Percentiles rank a stretch among this genome's conserved stretches.
These are phyloP conservation scores for Ehretia macrophylla DNA, from an alignment of 257 asterid species.

Conservation along the genomic window DNA sequence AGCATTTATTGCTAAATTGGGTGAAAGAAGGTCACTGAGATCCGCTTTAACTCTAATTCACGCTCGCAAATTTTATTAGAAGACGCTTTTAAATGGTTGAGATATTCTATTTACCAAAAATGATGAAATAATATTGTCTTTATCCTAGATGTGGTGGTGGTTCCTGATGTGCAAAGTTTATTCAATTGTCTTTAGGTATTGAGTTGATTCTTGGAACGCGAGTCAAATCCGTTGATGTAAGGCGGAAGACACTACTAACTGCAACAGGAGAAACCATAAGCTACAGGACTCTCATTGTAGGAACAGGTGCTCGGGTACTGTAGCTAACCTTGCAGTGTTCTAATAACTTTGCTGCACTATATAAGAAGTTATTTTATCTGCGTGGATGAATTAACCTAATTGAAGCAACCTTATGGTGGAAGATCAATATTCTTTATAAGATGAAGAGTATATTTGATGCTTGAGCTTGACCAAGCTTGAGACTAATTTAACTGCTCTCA, in stretches of 20 bases:
- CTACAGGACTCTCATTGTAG: slow-evolving; percentile 77
- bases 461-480: neutral
- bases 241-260: slow-evolving; percentile 78
- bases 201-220: slow-evolving; percentile 84
- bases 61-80: too few species aligned
- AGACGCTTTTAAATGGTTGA: too few species aligned
- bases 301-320: slow-evolving; percentile 97
- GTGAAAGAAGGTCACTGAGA: neutral
- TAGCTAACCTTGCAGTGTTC: slow-evolving; percentile 21
- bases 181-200: slow-evolving; percentile 44
- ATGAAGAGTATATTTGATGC: too few species aligned
- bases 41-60: neutral
- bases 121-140: too few species aligned
- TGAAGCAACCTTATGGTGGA: neutral
- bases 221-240: slow-evolving; percentile 75
- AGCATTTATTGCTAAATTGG: too few species aligned
- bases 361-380: slow-evolving; percentile 12
- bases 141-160: too few species aligned
- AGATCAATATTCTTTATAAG: neutral
- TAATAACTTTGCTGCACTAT: slow-evolving; percentile 16
- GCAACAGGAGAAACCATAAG: slow-evolving; percentile 87
- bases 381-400: slow-evolving; percentile 1
- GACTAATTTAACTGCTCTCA: too few species aligned
- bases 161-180: neutral
- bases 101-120: too few species aligned